These are phyloP conservation scores for Trypanosomatidae sp. DNA, from an alignment of 208 protist species.

Conservation along the genomic window DNA sequence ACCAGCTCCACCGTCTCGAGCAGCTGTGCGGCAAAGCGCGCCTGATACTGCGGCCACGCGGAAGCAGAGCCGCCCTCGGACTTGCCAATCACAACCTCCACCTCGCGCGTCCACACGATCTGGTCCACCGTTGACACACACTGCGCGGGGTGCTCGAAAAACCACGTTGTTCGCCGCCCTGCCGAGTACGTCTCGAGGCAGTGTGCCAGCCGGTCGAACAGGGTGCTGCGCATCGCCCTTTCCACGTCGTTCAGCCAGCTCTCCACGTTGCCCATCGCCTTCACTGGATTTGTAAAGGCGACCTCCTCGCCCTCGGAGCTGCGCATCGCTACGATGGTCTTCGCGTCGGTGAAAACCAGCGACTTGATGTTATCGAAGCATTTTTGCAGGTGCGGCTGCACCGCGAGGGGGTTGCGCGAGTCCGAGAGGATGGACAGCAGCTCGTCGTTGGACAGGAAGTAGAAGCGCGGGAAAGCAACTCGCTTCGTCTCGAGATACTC, in stretches of 20 bases:
- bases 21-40: constrained; percentile 76
- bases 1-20: constrained; percentile 90
- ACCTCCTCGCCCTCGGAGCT: constrained; percentile 92
- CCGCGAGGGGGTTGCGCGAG: constrained; percentile 91
- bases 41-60: constrained; percentile 64
- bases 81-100: constrained; percentile 69
- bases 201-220: constrained; percentile 62
- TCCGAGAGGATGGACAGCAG: constrained; percentile 97
- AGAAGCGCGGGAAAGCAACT: constrained; percentile 95
- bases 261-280: constrained; percentile 93
- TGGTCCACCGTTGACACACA: constrained; percentile 87
- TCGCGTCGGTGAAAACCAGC: constrained; percentile 75
- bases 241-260: constrained; percentile 95
- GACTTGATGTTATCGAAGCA: constrained; percentile 95
- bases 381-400: constrained; percentile 96
- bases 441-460: constrained; percentile 98
- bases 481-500: constrained; percentile 97
- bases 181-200: constrained; percentile 61
- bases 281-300: constrained; percentile 71
- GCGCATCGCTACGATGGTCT: constrained; percentile 87
- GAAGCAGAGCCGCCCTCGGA: constrained; percentile 15
- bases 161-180: constrained; percentile 79
- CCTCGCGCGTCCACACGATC: constrained; percentile 92
- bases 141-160: constrained; percentile 91
- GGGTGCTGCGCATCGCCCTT: constrained; percentile 83